Conservation (phyloP, 73 alveolate genomes). For the Blepharisma japonicum region DNA sequence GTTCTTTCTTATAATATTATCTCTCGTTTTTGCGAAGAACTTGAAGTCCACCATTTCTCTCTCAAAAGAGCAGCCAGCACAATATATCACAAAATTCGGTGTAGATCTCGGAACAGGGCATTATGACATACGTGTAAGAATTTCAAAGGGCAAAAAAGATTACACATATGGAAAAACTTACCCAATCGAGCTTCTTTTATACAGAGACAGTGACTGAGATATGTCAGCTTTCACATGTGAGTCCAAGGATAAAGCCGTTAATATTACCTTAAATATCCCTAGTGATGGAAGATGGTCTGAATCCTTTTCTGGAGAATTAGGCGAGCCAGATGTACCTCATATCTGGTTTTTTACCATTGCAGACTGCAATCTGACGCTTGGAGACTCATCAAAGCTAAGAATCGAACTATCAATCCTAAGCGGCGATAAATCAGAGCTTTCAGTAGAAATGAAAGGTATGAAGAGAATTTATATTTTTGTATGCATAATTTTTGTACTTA, state of each 20-base stretch:
- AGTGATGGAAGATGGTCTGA: constrained; percentile 19
- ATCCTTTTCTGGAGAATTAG: background rate
- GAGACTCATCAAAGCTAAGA: constrained; percentile 10
- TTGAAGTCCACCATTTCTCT: background rate
- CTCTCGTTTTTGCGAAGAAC: background rate
- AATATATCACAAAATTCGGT: constrained; percentile 25
- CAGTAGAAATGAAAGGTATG: constrained; percentile 29
- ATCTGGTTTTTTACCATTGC: constrained; percentile 1
- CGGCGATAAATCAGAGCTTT: background rate
- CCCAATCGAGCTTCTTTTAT: background rate
- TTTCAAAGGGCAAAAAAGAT: background rate
- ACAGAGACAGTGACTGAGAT: constrained; percentile 22
- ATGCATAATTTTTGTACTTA: background rate
- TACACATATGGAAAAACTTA: background rate
- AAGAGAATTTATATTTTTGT: constrained; percentile 9
- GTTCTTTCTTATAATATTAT: background rate
- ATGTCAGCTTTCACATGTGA: background rate
- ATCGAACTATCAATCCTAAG: background rate
- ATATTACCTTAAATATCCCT: background rate
- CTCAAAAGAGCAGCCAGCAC: constrained; percentile 20
- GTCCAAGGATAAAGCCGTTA: background rate
- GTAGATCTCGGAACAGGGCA: constrained; percentile 20
- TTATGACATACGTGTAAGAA: background rate
- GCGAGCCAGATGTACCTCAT: constrained; percentile 10
- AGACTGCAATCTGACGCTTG: background rate